Base-by-base conservation (phyloP, 2,329 filamentous ascomycete genomes). In the Aspergillus sp. region DNA sequence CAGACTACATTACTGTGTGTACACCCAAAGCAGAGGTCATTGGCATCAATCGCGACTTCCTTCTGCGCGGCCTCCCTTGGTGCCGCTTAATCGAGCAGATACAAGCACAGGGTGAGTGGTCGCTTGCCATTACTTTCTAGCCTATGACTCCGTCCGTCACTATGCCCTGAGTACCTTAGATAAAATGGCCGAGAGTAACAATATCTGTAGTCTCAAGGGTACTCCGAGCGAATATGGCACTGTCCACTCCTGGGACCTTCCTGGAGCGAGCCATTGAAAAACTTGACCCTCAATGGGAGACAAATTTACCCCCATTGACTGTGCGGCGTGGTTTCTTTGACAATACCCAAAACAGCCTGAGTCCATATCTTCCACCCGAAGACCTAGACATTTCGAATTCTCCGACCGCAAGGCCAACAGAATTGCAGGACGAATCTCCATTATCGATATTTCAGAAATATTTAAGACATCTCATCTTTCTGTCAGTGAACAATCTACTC, bases 1-100 rank as follows among this genome's bases (percentile, higher is more conserved):
- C 45, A 6, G 45, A 47, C 17, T 47, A 47, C 17, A 47, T 47
- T n/a, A 30, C 45, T 13, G 45, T 47, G 6, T 47, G 13, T 30
- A 47, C 45, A 5, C 45, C 45, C 8, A 24, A 15, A 5, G 22
- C 6, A 33, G 22, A 47, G 45, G 8, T 22, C 1, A 4, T 9
- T 30, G 40, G 40, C 17, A 12, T 42, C 4, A 7, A 19, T 42
- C 45, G 45, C 7, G n/a, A 33, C 15, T 30, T 5, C 5, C 45
- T 47, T 34, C 24, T 47, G 2, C 45, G 22, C 2, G 17, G 34
- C 11, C 45, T 47, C 9, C 27, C 27, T 19, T 47, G 45, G 27
- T 47, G 19, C n/a, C 45, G 20, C 5, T 47, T 9, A 0, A 30
- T 6, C 3, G 27, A 33, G 24, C 24, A 34, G 7, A 34, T 47